Conservation (phyloP, 306 rosid genomes). For the Dalbergia cultrata region DNA sequence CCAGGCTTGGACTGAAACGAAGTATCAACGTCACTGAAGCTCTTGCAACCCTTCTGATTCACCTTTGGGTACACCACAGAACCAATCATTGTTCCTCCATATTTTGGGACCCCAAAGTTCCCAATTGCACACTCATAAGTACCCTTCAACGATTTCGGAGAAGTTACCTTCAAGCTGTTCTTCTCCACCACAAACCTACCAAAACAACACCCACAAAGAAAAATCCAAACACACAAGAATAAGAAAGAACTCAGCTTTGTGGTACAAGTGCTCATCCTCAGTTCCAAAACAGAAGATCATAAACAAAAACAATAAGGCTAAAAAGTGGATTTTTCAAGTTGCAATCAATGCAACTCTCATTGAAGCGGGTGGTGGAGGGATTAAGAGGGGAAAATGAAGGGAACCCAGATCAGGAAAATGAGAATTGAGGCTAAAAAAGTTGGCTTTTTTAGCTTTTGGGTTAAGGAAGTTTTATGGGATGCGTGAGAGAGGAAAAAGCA, state of each 20-base stretch:
- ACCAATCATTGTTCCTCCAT: constrained; percentile 93
- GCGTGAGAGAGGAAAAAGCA: constrained; percentile 29
- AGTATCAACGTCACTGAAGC: constrained; percentile 61
- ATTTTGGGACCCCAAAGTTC: constrained; percentile 93
- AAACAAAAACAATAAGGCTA: neutral
- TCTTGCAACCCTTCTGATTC: constrained; percentile 79
- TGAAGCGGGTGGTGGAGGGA: neutral
- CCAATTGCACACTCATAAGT: constrained; percentile 91
- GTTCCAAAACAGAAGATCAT: constrained; percentile 28
- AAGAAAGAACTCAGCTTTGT: constrained; percentile 53
- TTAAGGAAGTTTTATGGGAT: constrained; percentile 39
- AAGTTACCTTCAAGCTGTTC: constrained; percentile 80
- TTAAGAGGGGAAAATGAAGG: neutral
- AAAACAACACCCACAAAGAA: constrained; percentile 63
- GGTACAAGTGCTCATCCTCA: constrained; percentile 48
- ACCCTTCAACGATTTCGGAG: constrained; percentile 73
- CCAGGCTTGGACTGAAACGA: constrained; percentile 80
- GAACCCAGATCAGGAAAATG: constrained; percentile 53
- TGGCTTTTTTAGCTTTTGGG: constrained; percentile 9
- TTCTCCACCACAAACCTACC: constrained; percentile 96
- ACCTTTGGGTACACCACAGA: constrained; percentile 74
- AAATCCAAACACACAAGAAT: constrained; percentile 56
- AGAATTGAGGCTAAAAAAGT: constrained; percentile 17
- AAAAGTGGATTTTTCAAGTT: constrained; percentile 21
- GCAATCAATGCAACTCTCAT: constrained; percentile 3